phyloP scores from a whole-genome alignment of 129 eudicot genomes.

The Sambucus nigra region DNA sequence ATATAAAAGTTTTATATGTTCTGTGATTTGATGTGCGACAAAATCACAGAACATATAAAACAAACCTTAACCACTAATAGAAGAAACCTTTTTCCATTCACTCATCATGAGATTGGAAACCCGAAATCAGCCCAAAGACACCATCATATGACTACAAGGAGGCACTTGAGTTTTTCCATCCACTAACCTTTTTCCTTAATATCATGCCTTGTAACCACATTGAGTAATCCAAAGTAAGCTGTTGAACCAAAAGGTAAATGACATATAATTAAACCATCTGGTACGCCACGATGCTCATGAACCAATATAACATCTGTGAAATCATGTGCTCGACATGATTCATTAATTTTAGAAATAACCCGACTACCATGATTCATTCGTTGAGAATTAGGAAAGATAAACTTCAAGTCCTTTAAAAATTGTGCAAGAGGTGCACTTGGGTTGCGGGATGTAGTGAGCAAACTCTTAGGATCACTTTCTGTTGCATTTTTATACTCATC shows the following conservation, averaged over 20 bases:
- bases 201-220: conserved; percentile 99
- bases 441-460: conserved; percentile 76
- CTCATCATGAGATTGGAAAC: too few species aligned
- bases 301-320: conserved; percentile 81
- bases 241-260: conserved; percentile 98
- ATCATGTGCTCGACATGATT: conserved; percentile 78
- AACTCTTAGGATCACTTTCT: conserved; percentile 75
- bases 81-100: too few species aligned
- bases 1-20: too few species aligned
- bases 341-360: conserved; percentile 86
- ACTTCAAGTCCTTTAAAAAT: conserved; percentile 85
- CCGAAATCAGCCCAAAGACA: too few species aligned
- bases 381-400: conserved; percentile 85
- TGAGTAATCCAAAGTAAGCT: conserved; percentile 70
- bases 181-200: conserved; percentile 90
- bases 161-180: too few species aligned
- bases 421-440: conserved; percentile 95
- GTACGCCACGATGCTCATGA: conserved; percentile 94
- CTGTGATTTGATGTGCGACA: too few species aligned
- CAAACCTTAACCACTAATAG: too few species aligned
- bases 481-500: conserved; percentile 88
- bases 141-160: too few species aligned
- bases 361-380: conserved; percentile 92
- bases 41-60: too few species aligned
- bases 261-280: conserved; percentile 65